A percentile compares a stretch with the other conserved stretches of the same genome.
phyloP scores from a whole-genome alignment of 108 stramenopile species.

The Aurantiochytrium sp. region DNA sequence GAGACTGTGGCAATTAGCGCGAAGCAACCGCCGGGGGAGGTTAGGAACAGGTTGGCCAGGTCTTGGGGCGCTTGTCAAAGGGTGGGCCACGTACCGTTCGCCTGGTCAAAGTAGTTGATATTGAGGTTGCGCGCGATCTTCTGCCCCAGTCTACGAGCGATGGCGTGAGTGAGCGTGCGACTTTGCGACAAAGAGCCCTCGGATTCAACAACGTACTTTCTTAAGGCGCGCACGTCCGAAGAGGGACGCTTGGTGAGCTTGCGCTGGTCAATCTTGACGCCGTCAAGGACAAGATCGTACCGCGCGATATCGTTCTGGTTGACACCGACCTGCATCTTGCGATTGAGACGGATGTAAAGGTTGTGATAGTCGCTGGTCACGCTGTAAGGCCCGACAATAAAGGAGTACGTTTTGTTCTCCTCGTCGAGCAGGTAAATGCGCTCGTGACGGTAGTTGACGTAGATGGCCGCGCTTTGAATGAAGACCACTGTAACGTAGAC shows the following conservation, averaged over 20 bases:
- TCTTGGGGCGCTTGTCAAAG: neutral
- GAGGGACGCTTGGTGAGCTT: neutral
- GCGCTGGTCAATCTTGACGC: neutral
- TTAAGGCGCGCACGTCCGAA: neutral
- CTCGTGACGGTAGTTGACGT: neutral
- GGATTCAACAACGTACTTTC: neutral
- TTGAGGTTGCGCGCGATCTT: constrained; percentile 15
- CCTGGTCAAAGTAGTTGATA: constrained; percentile 24
- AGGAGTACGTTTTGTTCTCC: neutral
- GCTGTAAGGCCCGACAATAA: neutral
- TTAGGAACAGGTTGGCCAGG: neutral
- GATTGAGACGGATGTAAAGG: neutral
- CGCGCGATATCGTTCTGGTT: neutral
- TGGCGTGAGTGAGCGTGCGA: neutral
- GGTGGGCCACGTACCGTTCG: neutral
- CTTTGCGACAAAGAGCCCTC: neutral
- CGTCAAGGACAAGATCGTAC: neutral
- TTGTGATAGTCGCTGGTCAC: neutral
- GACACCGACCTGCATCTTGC: neutral
- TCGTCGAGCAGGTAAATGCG: constrained; percentile 12
- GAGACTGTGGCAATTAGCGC: neutral
- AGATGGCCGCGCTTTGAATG: neutral
- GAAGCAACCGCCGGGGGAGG: neutral
- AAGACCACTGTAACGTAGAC: neutral
- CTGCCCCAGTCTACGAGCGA: neutral